phyloP scores from a whole-genome alignment of 495 filamentous ascomycete species.

The Aspergillus saccharolyticus region DNA sequence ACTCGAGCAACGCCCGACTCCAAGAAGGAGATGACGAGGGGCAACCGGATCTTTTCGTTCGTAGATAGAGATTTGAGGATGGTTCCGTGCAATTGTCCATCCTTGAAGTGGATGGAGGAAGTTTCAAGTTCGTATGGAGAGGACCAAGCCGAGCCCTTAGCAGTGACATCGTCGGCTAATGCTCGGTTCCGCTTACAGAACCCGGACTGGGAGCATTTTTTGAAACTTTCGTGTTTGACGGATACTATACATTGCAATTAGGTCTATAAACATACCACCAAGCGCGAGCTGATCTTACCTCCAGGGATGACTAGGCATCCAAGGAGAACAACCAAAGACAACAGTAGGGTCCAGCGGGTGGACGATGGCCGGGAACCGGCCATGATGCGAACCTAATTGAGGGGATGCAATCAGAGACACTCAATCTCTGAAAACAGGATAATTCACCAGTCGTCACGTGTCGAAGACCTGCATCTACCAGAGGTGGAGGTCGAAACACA shows the following conservation, averaged over 20 bases:
- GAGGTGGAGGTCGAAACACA: constrained; percentile 23
- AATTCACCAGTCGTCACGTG: constrained; percentile 13
- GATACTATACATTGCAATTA: constrained; percentile 46
- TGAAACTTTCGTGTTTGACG: constrained; percentile 96
- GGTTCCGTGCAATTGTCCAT: constrained; percentile 72
- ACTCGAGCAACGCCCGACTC: constrained; percentile 84
- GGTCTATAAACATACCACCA: neutral
- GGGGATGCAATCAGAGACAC: constrained; percentile 31
- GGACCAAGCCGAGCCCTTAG: constrained; percentile 60
- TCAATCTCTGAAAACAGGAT: constrained; percentile 30
- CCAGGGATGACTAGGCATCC: constrained; percentile 37
- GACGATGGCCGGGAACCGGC: constrained; percentile 44
- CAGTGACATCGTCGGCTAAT: constrained; percentile 70
- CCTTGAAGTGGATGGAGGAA: constrained; percentile 65
- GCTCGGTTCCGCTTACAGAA: constrained; percentile 94
- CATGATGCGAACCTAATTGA: constrained; percentile 24
- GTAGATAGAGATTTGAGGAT: constrained; percentile 70
- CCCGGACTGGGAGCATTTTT: constrained; percentile 84
- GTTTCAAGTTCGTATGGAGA: constrained; percentile 76
- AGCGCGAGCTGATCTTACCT: constrained; percentile 20
- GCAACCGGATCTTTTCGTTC: constrained; percentile 65
- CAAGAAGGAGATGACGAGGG: constrained; percentile 80
- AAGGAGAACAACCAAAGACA: constrained; percentile 34
- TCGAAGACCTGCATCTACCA: constrained; percentile 34
- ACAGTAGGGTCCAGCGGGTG: constrained; percentile 52